These are phyloP conservation scores for Cyberlindnera japonica DNA, from an alignment of 805 yeast genomes.

Conservation along the genomic window DNA sequence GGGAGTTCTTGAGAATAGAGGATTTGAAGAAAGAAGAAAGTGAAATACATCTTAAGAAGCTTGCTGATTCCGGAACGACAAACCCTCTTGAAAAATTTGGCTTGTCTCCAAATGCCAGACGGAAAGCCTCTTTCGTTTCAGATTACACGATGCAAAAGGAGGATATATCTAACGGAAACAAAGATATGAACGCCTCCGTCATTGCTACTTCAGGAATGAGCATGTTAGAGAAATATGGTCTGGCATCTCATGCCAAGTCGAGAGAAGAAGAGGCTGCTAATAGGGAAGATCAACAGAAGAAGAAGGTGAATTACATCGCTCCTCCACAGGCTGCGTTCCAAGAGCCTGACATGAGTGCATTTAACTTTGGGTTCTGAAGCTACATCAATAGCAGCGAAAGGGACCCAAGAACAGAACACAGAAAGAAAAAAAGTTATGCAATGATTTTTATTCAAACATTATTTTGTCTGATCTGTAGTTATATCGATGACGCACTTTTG, in stretches of 20 bases:
- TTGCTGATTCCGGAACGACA: slow-evolving; percentile 5
- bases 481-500: too few species aligned
- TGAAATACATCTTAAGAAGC: slow-evolving; percentile 7
- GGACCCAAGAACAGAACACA: too few species aligned
- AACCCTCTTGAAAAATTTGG: slow-evolving; percentile 25
- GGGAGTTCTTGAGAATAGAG: slow-evolving; percentile 52
- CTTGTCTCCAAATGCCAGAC: slow-evolving; percentile 23
- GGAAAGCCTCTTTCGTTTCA: slow-evolving; percentile 20
- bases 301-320: slow-evolving; percentile 13
- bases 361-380: slow-evolving; percentile 44
- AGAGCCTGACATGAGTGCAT: slow-evolving; percentile 78
- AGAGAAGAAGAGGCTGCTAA: slow-evolving; percentile 20
- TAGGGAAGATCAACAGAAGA: slow-evolving; percentile 7
- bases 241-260: slow-evolving; percentile 20
- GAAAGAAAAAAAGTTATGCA: too few species aligned
- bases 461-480: neutral
- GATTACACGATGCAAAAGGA: slow-evolving; percentile 6
- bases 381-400: too few species aligned
- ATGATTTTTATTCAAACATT: too few species aligned
- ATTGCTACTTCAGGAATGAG: slow-evolving; percentile 14
- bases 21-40: slow-evolving; percentile 18
- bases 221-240: slow-evolving; percentile 28
- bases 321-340: slow-evolving; percentile 56
- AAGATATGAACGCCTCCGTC: neutral
- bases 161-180: neutral